Conservation (phyloP, 2,329 filamentous ascomycete species). For the Alternaria infectoria region DNA sequence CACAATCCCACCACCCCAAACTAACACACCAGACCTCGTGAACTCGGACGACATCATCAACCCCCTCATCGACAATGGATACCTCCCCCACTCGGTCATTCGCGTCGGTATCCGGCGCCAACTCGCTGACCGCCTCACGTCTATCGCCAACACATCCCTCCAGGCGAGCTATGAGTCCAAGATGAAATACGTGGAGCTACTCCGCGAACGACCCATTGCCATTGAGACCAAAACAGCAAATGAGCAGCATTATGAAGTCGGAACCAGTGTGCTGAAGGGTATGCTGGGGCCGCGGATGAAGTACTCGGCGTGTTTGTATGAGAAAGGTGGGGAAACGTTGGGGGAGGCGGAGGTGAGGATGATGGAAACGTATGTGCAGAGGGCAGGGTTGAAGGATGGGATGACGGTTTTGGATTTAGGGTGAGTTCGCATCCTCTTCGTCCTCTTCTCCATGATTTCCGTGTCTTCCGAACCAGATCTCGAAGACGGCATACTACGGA, state of each 20-base stretch:
- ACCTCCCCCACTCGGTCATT: constrained; percentile 68
- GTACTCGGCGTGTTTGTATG: constrained; percentile 72
- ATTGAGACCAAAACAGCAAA: constrained; percentile 71
- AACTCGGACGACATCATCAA: constrained; percentile 36
- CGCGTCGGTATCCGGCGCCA: constrained; percentile 71
- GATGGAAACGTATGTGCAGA: constrained; percentile 67
- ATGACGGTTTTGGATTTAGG: constrained; percentile 69
- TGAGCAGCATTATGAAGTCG: constrained; percentile 75
- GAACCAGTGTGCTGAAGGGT: constrained; percentile 66
- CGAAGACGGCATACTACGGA: neutral
- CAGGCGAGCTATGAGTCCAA: constrained; percentile 63
- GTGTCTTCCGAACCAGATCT: neutral
- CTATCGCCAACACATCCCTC: constrained; percentile 62
- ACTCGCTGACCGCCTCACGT: constrained; percentile 64
- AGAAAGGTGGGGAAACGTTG: constrained; percentile 61
- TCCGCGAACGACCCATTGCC: constrained; percentile 70
- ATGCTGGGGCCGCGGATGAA: constrained; percentile 74
- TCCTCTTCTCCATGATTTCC: neutral
- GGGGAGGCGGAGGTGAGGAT: constrained; percentile 71
- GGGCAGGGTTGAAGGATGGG: constrained; percentile 64
- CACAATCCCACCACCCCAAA: neutral
- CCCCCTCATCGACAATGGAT: constrained; percentile 66
- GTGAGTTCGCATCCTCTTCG: constrained; percentile 45
- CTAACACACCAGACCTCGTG: constrained; percentile 26
- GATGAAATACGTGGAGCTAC: constrained; percentile 66